Evolutionary conservation across 768 basidiomycete species (phyloP), one percentile per base, ranked within the genome.

Genomic region (Leccinellum rugosiceps): DNA sequence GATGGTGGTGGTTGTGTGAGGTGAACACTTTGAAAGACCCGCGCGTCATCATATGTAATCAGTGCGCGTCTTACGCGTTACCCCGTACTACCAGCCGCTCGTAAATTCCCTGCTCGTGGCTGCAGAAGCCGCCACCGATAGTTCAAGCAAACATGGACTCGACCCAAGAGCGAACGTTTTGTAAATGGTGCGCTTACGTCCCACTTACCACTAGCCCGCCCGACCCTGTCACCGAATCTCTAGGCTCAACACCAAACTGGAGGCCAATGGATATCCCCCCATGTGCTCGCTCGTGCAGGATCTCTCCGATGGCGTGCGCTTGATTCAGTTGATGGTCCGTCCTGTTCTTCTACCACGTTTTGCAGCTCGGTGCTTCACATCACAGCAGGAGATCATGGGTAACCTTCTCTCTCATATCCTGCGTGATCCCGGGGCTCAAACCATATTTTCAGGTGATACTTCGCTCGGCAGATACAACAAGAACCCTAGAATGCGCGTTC

Each of bases 231-330:
- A 32, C 35, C 48, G 6, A n/a, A 61, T 50, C 23, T 50, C 38
- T 63, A 98, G 96, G 97, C 79, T 98, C 58, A 99, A 98, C 67
- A 92, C 94, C 9, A 95, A 96, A 70, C 82, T 99, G 30, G 94
- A 98, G 68, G 78, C 83, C 4, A 81, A 89, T 61, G 88, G 87
- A 58, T 84, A 94, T 66, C 88, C 90, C 6, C 83, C 92, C 13
- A 95, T 99, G 92, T 80, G 79, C 10, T 93, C 94, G 50, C 82
- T 99, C 6, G 88, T 93, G 26, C 80, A 82, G 54, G 97, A 98
- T 78, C 84, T 98, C 52, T 92, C 89, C 6, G 95, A 98, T 76
- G 97, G 97, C 32, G 94, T 97, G 19, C 86, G 91, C 59, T 81
- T 99, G 43, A 97, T 98, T 60, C 95, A 98, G 70, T 81, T 99